Conservation (phyloP, 2,329 filamentous ascomycete genomes). For the Curvularia eragrostidis region DNA sequence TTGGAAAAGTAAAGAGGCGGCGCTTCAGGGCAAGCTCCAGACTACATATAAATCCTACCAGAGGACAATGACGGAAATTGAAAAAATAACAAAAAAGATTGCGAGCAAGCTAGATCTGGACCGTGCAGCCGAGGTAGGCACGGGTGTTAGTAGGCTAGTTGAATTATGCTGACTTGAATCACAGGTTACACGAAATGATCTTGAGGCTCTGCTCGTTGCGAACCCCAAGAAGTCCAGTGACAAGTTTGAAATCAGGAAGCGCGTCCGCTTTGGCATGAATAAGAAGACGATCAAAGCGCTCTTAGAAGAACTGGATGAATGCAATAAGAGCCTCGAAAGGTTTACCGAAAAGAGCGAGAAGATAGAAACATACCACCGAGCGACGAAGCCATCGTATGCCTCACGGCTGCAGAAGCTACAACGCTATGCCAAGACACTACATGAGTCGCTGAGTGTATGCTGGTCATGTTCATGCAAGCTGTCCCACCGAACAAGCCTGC, state of each 20-base stretch:
- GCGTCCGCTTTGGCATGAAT: slow-evolving; percentile 46
- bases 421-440: slow-evolving; percentile 42
- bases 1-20: slow-evolving; percentile 44
- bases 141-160: slow-evolving; percentile 9
- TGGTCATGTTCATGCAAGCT: slow-evolving; percentile 47
- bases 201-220: slow-evolving; percentile 45
- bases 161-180: slow-evolving; percentile 23
- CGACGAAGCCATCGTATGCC: slow-evolving; percentile 45
- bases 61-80: slow-evolving; percentile 45
- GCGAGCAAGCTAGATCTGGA: slow-evolving; percentile 48
- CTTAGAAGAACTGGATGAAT: slow-evolving; percentile 47
- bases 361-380: slow-evolving; percentile 45
- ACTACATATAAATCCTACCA: slow-evolving; percentile 47
- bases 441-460: slow-evolving; percentile 36
- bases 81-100: slow-evolving; percentile 45
- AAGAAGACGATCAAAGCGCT: slow-evolving; percentile 48
- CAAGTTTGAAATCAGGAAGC: slow-evolving; percentile 47
- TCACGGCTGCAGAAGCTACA: slow-evolving; percentile 44
- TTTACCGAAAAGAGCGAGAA: slow-evolving; percentile 49
- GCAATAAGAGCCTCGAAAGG: slow-evolving; percentile 49
- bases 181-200: slow-evolving; percentile 44
- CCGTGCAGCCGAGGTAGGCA: slow-evolving; percentile 40
- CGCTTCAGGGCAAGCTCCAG: slow-evolving; percentile 42
- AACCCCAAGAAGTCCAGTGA: slow-evolving; percentile 42
- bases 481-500: slow-evolving; percentile 43